Evolutionary conservation across 2,329 filamentous ascomycete species (phyloP).

Genomic region (Penicillium decumbens): DNA sequence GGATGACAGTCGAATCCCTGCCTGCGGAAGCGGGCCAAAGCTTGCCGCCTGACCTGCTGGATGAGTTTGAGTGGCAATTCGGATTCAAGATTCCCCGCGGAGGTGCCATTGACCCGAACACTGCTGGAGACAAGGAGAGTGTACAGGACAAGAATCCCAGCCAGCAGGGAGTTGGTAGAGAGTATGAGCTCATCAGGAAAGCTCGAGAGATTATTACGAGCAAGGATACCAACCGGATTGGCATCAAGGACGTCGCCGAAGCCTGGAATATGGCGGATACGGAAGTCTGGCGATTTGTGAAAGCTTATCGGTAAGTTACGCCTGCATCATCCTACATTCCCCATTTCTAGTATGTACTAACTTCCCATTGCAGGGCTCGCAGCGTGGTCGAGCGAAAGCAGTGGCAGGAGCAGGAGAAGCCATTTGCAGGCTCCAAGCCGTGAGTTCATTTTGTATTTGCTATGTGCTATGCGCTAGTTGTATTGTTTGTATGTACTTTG

Average conservation of each 20-base stretch:
- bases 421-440: constrained; percentile 48
- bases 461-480: neutral
- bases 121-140: constrained; percentile 33
- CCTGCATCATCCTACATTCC: neutral
- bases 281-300: constrained; percentile 61
- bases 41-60: constrained; percentile 48
- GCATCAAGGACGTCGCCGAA: constrained; percentile 45
- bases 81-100: constrained; percentile 71
- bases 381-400: constrained; percentile 52
- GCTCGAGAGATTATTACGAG: constrained; percentile 45
- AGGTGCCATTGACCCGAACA: constrained; percentile 38
- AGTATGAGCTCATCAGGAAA: constrained; percentile 49
- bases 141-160: constrained; percentile 37
- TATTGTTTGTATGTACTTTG: constrained; percentile 11
- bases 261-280: constrained; percentile 59
- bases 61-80: constrained; percentile 83
- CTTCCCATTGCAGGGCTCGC: constrained; percentile 42
- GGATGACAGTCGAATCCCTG: constrained; percentile 69
- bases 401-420: constrained; percentile 59
- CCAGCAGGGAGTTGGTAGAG: constrained; percentile 36
- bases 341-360: neutral
- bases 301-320: constrained; percentile 48
- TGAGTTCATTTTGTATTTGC: constrained; percentile 11
- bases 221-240: constrained; percentile 35
- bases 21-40: constrained; percentile 47